Evolutionary conservation across 1,139 yeast genomes (phyloP).

Genomic region (Waltiozyma sp.): DNA sequence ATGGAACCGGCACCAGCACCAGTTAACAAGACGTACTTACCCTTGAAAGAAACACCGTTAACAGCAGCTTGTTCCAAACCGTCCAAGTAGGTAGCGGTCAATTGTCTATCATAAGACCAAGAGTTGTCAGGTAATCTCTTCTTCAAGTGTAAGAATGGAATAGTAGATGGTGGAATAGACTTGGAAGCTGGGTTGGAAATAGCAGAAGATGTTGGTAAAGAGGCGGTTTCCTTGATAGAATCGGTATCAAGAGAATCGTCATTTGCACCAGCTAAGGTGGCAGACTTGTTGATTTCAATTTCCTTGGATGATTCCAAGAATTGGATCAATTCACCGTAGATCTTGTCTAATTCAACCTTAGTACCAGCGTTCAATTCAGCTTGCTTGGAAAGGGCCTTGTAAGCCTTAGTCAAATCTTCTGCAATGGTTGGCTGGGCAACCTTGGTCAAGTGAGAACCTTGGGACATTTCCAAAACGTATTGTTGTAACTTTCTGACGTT

Average conservation of each 20-base stretch:
- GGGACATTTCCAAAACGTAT: constrained; percentile 93
- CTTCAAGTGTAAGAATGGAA: constrained; percentile 91
- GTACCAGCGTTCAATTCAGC: constrained; percentile 44
- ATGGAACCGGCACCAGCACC: constrained; percentile 99
- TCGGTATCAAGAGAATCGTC: constrained; percentile 40
- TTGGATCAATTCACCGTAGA: constrained; percentile 69
- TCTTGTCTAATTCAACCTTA: constrained; percentile 65
- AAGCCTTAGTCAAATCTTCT: constrained; percentile 77
- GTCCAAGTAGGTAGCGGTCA: constrained; percentile 72
- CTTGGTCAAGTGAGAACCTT: constrained; percentile 79
- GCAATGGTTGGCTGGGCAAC: constrained; percentile 55
- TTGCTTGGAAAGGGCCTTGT: constrained; percentile 70
- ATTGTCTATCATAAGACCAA: constrained; percentile 76
- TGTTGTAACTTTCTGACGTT: constrained; percentile 91
- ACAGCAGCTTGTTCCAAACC: constrained; percentile 90
- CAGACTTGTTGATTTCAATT: constrained; percentile 35
- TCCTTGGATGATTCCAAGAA: constrained; percentile 62
- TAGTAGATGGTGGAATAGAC: constrained; percentile 68
- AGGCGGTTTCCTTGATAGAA: constrained; percentile 71
- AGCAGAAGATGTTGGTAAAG: constrained; percentile 63
- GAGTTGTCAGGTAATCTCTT: constrained; percentile 57
- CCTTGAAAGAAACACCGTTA: constrained; percentile 83
- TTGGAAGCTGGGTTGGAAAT: constrained; percentile 67
- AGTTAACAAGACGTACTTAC: constrained; percentile 81
- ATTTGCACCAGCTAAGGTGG: constrained; percentile 29